These are phyloP conservation scores for Neurospora cerealis DNA, from an alignment of 495 filamentous ascomycete species.

Conservation along the genomic window DNA sequence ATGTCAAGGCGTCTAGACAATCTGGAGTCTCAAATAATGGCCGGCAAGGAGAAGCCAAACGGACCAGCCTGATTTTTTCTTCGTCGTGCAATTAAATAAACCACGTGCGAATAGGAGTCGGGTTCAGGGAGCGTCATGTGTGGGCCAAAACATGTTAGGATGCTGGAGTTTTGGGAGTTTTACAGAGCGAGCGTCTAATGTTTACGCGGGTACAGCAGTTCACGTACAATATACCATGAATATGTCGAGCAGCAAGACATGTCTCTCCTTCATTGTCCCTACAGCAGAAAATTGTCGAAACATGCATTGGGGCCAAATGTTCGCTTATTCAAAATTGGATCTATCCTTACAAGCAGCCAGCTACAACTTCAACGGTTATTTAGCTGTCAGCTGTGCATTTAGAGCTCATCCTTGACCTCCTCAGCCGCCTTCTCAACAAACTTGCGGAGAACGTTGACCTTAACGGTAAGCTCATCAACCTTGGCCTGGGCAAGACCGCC, in stretches of 20 bases:
- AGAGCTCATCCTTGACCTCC: conserved; percentile 60
- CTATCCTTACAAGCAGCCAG: not conserved
- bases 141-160: not conserved
- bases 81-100: not conserved
- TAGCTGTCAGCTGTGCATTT: conserved; percentile 19
- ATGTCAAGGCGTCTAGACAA: conserved; percentile 86
- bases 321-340: not conserved
- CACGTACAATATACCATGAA: not conserved
- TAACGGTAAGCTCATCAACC: conserved; percentile 75
- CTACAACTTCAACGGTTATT: not conserved
- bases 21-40: conserved; percentile 63
- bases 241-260: not conserved
- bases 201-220: not conserved
- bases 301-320: not conserved
- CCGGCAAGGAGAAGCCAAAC: conserved; percentile 32
- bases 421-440: conserved; percentile 45
- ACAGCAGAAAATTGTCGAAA: no score
- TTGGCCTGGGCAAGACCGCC: conserved; percentile 78
- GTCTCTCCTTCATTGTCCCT: not conserved
- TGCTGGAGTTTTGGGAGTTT: not conserved
- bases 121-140: not conserved
- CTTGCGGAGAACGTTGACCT: conserved; percentile 78
- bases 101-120: not conserved
- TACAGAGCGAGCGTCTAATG: not conserved
- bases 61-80: conserved; percentile 9